Conservation (phyloP, 2,329 filamentous ascomycete genomes). For the Cercospora berteroae region DNA sequence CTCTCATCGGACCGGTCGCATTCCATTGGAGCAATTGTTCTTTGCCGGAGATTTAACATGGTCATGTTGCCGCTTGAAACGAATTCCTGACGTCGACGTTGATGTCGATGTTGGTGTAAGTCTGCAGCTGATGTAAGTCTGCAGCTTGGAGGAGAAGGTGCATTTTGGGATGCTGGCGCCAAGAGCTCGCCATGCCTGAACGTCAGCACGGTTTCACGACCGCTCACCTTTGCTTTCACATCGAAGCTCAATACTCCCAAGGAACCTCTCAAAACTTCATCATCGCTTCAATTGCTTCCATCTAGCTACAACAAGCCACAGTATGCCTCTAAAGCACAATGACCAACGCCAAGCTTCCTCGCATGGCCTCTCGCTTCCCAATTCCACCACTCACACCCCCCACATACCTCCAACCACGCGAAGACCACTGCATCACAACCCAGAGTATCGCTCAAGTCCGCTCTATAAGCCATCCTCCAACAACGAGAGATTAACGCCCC, state of each 20-base stretch:
- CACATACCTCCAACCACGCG: not conserved
- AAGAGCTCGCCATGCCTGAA: not conserved
- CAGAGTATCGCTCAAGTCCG: not conserved
- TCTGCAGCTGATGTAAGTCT: no score
- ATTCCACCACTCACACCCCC: not conserved
- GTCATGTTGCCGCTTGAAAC: no score
- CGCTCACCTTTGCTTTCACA: not conserved
- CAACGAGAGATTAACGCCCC: not conserved
- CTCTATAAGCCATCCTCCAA: not conserved
- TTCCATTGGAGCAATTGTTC: no score
- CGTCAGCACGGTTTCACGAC: not conserved
- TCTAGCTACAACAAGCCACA: not conserved
- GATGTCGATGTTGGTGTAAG: no score
- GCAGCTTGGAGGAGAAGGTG: no score
- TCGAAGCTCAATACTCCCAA: not conserved
- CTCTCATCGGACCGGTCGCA: no score
- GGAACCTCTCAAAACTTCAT: not conserved
- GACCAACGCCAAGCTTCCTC: not conserved
- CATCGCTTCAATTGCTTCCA: not conserved
- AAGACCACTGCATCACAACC: not conserved
- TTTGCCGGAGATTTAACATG: no score
- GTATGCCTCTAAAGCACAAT: not conserved
- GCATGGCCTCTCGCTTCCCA: not conserved
- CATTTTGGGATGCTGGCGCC: not conserved
- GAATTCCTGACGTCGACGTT: no score